These are phyloP conservation scores for Persicaria maculosa DNA, from an alignment of 148 eudicot species.

Conservation along the genomic window DNA sequence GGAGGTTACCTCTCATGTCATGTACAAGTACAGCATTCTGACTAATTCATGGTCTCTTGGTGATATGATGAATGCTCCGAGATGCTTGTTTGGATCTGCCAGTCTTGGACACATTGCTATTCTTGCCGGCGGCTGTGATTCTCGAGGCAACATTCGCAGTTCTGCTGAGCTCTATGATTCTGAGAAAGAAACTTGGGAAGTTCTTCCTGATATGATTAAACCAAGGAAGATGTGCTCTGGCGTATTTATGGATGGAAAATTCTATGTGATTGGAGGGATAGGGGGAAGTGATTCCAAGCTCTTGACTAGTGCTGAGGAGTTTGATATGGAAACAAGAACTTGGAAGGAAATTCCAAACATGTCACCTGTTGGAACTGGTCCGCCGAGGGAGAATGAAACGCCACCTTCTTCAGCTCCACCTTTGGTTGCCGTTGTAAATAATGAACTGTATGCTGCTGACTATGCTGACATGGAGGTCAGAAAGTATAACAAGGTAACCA, in stretches of 20 bases:
- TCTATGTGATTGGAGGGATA: slow-evolving; percentile 31
- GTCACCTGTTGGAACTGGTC: slow-evolving; percentile 22
- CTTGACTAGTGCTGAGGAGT: slow-evolving; percentile 31
- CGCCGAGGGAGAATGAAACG: slow-evolving; percentile 12
- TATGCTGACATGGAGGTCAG: slow-evolving; percentile 28
- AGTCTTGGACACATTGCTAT: slow-evolving; percentile 45
- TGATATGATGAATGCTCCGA: slow-evolving; percentile 46
- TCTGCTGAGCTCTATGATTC: slow-evolving; percentile 30
- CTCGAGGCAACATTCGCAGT: slow-evolving; percentile 19
- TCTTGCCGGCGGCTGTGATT: slow-evolving; percentile 64
- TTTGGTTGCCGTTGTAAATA: slow-evolving; percentile 30
- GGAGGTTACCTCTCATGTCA: slow-evolving; percentile 38
- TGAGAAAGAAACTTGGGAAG: slow-evolving; percentile 23
- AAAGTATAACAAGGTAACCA: slow-evolving; percentile 23
- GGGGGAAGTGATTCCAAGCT: slow-evolving; percentile 15
- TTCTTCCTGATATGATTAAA: slow-evolving; percentile 27
- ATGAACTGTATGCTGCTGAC: slow-evolving; percentile 31
- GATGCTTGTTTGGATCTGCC: slow-evolving; percentile 79
- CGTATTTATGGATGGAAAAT: slow-evolving; percentile 32
- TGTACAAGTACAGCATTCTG: slow-evolving; percentile 55
- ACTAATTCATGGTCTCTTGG: slow-evolving; percentile 55
- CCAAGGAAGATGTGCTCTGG: slow-evolving; percentile 33
- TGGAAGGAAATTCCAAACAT: slow-evolving; percentile 30
- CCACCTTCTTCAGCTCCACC: slow-evolving; percentile 33
- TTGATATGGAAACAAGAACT: slow-evolving; percentile 21